Conservation (phyloP, 1,284 basidiomycete genomes). For the Ustilago crameri region DNA sequence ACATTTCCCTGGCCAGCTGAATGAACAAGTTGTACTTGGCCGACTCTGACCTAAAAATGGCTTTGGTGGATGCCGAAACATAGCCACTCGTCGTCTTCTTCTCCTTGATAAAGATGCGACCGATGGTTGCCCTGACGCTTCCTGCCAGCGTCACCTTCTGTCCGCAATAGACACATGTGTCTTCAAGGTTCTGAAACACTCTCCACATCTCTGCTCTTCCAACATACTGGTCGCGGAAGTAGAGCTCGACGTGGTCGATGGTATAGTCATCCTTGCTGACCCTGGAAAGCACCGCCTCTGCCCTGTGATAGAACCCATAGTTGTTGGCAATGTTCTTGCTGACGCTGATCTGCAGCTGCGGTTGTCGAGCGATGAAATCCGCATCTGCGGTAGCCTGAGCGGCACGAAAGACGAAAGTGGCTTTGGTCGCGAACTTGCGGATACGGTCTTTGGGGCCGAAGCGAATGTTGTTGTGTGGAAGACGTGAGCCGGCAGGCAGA, state of each 20-base stretch:
- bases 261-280: conserved; percentile 51
- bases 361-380: conserved; percentile 51
- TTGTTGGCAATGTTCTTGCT: conserved; percentile 54
- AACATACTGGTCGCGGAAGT: conserved; percentile 67
- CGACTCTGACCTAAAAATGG: conserved; percentile 85
- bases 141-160: conserved; percentile 63
- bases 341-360: conserved; percentile 62
- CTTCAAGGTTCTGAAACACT: conserved; percentile 58
- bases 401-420: conserved; percentile 59
- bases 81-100: conserved; percentile 76
- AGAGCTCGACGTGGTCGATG: conserved; percentile 67
- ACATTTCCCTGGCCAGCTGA: conserved; percentile 93
- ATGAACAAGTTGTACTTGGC: conserved; percentile 86
- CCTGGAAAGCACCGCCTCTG: conserved; percentile 54
- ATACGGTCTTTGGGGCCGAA: conserved; percentile 38
- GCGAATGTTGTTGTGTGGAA: conserved; percentile 27
- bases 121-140: conserved; percentile 64
- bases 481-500: conserved; percentile 20
- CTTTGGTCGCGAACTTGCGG: conserved; percentile 25
- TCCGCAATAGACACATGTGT: conserved; percentile 67
- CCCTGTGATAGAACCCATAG: conserved; percentile 60
- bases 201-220: conserved; percentile 68
- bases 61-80: conserved; percentile 84
- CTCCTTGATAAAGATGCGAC: conserved; percentile 64
- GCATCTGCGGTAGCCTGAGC: conserved; percentile 53